A percentile compares a stretch with the other conserved stretches of the same genome.
phyloP scores from a whole-genome alignment of 768 basidiomycete genomes.

The Lyophyllum decastes region DNA sequence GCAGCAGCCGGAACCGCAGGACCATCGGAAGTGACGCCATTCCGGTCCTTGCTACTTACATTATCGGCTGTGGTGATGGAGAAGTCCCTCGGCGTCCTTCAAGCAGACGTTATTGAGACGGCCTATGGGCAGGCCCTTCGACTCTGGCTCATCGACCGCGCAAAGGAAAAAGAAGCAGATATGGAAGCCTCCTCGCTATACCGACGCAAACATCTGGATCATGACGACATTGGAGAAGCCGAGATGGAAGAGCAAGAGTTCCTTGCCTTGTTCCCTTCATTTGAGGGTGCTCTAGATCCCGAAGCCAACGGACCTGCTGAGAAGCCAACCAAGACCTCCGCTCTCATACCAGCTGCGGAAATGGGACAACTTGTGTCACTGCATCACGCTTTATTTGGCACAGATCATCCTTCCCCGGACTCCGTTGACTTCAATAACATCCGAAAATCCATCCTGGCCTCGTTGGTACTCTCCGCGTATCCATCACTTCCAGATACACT shows the following conservation, averaged over 20 bases:
- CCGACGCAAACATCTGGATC: conserved; percentile 55
- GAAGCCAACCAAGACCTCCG: conserved; percentile 10
- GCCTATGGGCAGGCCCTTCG: conserved; percentile 70
- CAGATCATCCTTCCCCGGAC: background rate
- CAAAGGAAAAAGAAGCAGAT: conserved; percentile 64
- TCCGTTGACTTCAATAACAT: conserved; percentile 30
- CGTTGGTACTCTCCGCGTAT: conserved; percentile 30
- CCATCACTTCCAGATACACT: conserved; percentile 40
- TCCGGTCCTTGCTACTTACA: conserved; percentile 45
- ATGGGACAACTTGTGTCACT: conserved; percentile 43
- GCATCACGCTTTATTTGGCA: conserved; percentile 46
- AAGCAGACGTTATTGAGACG: conserved; percentile 40
- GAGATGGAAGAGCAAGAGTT: conserved; percentile 87
- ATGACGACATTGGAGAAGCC: conserved; percentile 62
- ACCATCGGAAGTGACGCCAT: conserved; percentile 32
- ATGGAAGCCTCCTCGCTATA: conserved; percentile 76
- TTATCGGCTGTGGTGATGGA: conserved; percentile 51
- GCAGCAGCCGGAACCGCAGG: conserved; percentile 22
- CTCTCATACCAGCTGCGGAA: conserved; percentile 34
- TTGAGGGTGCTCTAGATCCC: conserved; percentile 58
- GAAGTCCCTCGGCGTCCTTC: conserved; percentile 38
- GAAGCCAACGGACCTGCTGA: conserved; percentile 13
- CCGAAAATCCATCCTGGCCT: conserved; percentile 32
- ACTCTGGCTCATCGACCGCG: conserved; percentile 85
- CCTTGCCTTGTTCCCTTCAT: conserved; percentile 81